These are phyloP conservation scores for Cryptomeria japonica DNA, from an alignment of 75 land plant species.

Conservation along the genomic window DNA sequence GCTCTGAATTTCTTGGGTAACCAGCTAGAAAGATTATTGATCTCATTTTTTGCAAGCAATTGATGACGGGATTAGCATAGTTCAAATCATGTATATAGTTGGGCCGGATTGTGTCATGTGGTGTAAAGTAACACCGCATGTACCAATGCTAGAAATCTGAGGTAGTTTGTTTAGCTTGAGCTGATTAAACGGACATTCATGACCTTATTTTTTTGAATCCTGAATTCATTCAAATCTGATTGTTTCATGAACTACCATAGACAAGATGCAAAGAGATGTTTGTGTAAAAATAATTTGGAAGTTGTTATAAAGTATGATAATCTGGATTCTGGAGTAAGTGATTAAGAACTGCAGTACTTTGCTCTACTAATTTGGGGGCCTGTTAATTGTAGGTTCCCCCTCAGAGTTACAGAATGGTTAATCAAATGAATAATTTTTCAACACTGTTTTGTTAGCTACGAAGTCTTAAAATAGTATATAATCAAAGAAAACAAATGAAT, in stretches of 20 bases:
- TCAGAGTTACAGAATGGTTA: too few species aligned
- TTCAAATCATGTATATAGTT: slow-evolving; percentile 6
- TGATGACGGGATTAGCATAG: slow-evolving; percentile 1
- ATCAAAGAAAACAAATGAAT: too few species aligned
- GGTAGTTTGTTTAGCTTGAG: neutral
- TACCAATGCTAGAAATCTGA: neutral
- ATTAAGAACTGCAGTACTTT: neutral
- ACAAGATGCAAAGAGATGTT: neutral
- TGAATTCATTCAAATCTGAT: neutral
- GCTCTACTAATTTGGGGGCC: neutral
- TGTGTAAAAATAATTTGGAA: neutral
- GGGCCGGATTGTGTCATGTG: neutral
- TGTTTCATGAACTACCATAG: neutral
- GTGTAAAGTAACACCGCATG: slow-evolving; percentile 12
- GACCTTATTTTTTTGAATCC: slow-evolving; percentile 4
- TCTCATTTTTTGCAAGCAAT: neutral
- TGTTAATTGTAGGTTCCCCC: neutral
- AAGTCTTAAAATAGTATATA: neutral
- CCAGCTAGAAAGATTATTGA: neutral
- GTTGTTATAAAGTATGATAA: neutral
- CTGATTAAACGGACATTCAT: neutral
- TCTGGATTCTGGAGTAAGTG: neutral
- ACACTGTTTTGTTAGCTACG: neutral
- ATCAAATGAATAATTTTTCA: neutral
- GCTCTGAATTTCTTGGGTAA: neutral